Percentiles rank a stretch among this genome's conserved stretches.
Conservation (phyloP, 495 filamentous ascomycete genomes). For the Tuber magnatum region DNA sequence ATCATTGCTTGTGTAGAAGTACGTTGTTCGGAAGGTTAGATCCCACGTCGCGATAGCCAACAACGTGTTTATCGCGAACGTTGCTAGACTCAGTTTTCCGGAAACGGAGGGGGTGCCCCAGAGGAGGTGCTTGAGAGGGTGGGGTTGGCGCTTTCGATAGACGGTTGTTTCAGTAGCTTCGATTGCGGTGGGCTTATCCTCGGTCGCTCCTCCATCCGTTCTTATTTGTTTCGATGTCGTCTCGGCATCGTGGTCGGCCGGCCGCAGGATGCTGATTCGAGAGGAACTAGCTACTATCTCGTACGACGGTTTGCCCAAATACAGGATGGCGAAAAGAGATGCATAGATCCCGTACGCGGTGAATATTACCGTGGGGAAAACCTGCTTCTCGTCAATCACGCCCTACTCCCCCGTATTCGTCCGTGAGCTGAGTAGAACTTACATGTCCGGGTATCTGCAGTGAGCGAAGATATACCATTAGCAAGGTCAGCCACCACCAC, state of each 20-base stretch:
- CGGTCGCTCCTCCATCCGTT: conserved; percentile 33
- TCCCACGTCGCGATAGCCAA: conserved; percentile 64
- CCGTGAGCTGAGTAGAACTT: conserved; percentile 14
- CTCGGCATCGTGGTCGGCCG: conserved; percentile 36
- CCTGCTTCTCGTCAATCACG: conserved; percentile 42
- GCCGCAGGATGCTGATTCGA: conserved; percentile 55
- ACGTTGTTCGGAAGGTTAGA: conserved; percentile 60
- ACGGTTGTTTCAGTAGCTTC: conserved; percentile 50
- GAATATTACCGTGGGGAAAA: conserved; percentile 59
- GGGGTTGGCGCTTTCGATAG: conserved; percentile 42
- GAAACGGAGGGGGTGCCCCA: conserved; percentile 66
- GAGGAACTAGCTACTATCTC: conserved; percentile 54
- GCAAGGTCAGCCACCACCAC: conserved; percentile 2
- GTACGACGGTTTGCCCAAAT: conserved; percentile 53
- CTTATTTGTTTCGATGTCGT: conserved; percentile 9
- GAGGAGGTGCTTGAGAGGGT: conserved; percentile 56
- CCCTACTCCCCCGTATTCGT: background rate
- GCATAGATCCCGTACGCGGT: conserved; percentile 67
- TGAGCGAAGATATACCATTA: conserved; percentile 14
- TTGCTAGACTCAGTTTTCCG: conserved; percentile 52
- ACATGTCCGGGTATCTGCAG: conserved; percentile 57
- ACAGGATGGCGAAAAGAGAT: conserved; percentile 57
- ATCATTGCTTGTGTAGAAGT: conserved; percentile 62
- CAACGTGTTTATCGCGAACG: conserved; percentile 61
- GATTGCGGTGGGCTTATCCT: conserved; percentile 45